Conservation (phyloP, 2,329 filamentous ascomycete species). For the Phyllosticta citrichinensis region DNA sequence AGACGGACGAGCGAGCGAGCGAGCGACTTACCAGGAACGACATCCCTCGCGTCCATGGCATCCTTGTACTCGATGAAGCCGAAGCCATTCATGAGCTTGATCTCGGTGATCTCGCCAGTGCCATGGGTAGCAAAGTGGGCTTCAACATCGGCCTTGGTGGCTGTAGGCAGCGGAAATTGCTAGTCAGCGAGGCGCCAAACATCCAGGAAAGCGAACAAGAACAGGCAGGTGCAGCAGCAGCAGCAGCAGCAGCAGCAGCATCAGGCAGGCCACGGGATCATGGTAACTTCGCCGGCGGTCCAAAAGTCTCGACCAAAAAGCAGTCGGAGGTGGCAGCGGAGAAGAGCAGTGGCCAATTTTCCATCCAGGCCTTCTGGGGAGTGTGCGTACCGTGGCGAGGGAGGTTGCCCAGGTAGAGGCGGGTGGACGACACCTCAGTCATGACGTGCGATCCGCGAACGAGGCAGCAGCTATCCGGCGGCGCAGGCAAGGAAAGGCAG, state of each 20-base stretch:
- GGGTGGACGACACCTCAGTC: constrained; percentile 85
- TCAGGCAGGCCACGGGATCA: not conserved
- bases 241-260: not conserved
- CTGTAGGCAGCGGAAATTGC: constrained; percentile 42
- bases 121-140: constrained; percentile 92
- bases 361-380: constrained; percentile 1
- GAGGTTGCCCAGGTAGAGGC: constrained; percentile 96
- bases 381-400: constrained; percentile 75
- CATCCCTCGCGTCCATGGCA: constrained; percentile 93
- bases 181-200: constrained; percentile 35
- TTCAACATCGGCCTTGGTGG: constrained; percentile 95
- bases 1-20: constrained; percentile 5
- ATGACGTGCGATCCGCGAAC: constrained; percentile 39
- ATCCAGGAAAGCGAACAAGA: constrained; percentile 11
- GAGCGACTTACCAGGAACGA: constrained; percentile 75
- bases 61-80: constrained; percentile 99
- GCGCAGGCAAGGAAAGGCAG: constrained; percentile 3
- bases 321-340: not conserved
- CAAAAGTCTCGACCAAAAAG: not conserved
- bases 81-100: constrained; percentile 99
- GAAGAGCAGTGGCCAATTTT: constrained; percentile 10
- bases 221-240: not conserved
- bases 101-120: constrained; percentile 93
- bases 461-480: constrained; percentile 3
- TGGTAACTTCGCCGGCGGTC: not conserved